Evolutionary conservation across 305 asterid species (phyloP).

Genomic region (Solanum hybrid): DNA sequence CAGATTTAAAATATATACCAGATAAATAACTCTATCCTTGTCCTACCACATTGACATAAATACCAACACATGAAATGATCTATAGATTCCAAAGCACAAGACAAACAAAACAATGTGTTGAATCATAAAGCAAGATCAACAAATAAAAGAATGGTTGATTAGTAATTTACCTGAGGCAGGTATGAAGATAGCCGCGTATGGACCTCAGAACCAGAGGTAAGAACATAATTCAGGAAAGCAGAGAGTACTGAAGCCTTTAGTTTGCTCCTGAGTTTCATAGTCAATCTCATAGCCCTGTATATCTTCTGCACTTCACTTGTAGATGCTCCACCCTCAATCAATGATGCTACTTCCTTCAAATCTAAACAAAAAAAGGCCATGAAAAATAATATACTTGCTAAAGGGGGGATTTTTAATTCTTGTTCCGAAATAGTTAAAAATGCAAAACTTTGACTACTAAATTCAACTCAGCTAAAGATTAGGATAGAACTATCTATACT

Average conservation of each 20-base stretch:
- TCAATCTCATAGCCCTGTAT: slow-evolving; percentile 12
- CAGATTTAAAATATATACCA: background rate
- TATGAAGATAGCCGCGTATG: slow-evolving; percentile 51
- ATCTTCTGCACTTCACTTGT: slow-evolving; percentile 19
- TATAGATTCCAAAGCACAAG: background rate
- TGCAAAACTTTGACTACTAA: background rate
- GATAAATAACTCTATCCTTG: background rate
- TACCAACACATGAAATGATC: background rate
- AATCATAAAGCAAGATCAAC: background rate
- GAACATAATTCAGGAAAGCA: slow-evolving; percentile 52
- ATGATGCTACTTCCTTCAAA: slow-evolving; percentile 16
- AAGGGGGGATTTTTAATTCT: background rate
- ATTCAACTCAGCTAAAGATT: background rate
- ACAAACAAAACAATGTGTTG: background rate
- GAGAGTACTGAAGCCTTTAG: slow-evolving; percentile 47
- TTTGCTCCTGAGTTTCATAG: slow-evolving; percentile 31
- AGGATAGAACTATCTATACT: background rate
- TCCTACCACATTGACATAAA: background rate
- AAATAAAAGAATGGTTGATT: background rate
- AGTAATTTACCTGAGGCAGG: slow-evolving; percentile 49
- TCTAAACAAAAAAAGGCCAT: background rate
- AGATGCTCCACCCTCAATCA: slow-evolving; percentile 29
- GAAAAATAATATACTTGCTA: background rate
- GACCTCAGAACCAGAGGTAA: slow-evolving; percentile 69
- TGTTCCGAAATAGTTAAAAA: background rate